These are phyloP conservation scores for Fomes fomentarius DNA, from an alignment of 1,284 basidiomycete genomes.

Conservation along the genomic window DNA sequence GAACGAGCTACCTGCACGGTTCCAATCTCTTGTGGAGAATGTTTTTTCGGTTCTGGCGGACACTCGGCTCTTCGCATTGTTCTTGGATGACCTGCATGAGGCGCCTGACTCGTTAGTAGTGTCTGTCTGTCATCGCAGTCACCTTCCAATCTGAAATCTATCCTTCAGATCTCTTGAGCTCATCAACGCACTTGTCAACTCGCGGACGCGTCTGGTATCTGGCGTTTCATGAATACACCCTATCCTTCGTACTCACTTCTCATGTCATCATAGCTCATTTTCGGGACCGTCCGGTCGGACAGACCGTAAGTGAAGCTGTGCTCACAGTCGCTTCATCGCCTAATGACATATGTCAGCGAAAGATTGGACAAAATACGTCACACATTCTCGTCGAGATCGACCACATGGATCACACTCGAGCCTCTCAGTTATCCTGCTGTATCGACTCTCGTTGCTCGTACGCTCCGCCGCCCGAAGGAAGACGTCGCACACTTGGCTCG, in stretches of 20 bases:
- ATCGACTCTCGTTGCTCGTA: slow-evolving; percentile 59
- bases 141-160: neutral
- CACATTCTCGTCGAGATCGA: slow-evolving; percentile 60
- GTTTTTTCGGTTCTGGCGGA: slow-evolving; percentile 70
- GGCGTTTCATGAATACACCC: neutral
- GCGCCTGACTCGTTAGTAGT: slow-evolving; percentile 64
- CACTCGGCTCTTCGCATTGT: slow-evolving; percentile 66
- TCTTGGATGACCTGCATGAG: slow-evolving; percentile 73
- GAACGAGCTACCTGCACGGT: slow-evolving; percentile 63
- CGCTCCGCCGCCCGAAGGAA: slow-evolving; percentile 61
- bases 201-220: slow-evolving; percentile 61
- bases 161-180: slow-evolving; percentile 59
- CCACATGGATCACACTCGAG: slow-evolving; percentile 68
- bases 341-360: slow-evolving; percentile 31
- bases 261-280: slow-evolving; percentile 53
- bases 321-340: neutral
- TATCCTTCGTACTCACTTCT: neutral
- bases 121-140: neutral
- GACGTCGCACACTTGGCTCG: slow-evolving; percentile 56
- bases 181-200: slow-evolving; percentile 62
- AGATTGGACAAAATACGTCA: slow-evolving; percentile 52
- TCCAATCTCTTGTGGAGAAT: slow-evolving; percentile 68
- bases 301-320: slow-evolving; percentile 42
- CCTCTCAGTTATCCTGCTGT: slow-evolving; percentile 59
- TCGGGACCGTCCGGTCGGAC: slow-evolving; percentile 66